Evolutionary conservation across 2,329 filamentous ascomycete genomes (phyloP), one percentile per base, ranked within the genome.

Genomic region (Moelleriella libera): DNA sequence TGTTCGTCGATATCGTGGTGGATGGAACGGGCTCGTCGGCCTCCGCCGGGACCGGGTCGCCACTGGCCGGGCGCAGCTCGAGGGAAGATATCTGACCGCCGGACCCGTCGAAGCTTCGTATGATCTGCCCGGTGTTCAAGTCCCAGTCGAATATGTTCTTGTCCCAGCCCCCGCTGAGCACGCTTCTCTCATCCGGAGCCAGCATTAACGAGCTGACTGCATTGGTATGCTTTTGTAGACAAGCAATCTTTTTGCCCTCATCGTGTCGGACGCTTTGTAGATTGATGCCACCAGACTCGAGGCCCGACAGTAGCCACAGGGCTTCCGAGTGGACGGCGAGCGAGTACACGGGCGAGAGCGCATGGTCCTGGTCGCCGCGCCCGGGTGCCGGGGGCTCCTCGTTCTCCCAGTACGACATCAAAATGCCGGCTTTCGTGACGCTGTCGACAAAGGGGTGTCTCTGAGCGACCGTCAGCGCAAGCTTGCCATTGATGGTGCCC

Each of bases 401-500:
- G 58, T 97, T 98, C 63, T 96, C 92, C 92, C 92, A 98, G 63
- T 98, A 98, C 46, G 86, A 94, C 76, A 96, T 82, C 45, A 97
- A 68, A 5, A 95, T 86, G 1, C 89, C 92, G 2, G 90, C 89
- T 65, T 98, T 98, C 48, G 88, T 87, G 42, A 98, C 92, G 57
- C 87, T 95, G 62, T 98, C 92, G 41, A 98, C 92, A 58, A 97
- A 98, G 0, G 92, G 92, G 61, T 98, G 92, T 45, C 86, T 76
- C 68, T 98, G 92, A 32, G 92, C 92, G 5, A 98, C 92, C 0
- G 92, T 98, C 57, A 98, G 70, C 51, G 90, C 82, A 34, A 92
- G 78, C 66, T 95, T 96, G 53, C 88, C 88, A 61, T 98, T 98
- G 55, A 94, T 89, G 5, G 92, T 96, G 37, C 88, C 88, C 3